Evolutionary conservation across 306 rosid species (phyloP), one percentile per base, ranked within the genome.

Genomic region (Mimosa bimucronata): DNA sequence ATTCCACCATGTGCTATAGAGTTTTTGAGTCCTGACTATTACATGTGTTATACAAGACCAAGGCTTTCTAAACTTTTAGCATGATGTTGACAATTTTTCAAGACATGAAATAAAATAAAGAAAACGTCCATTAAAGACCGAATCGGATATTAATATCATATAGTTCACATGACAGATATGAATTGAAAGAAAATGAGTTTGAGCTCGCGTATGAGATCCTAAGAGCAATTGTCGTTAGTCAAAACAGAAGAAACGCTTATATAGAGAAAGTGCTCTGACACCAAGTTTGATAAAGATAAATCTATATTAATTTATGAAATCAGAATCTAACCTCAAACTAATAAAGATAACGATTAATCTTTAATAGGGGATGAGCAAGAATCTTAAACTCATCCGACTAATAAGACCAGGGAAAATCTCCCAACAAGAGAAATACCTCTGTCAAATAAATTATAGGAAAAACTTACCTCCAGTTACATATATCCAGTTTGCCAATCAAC

Each of bases 61-160:
- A 61, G 66, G 74, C 76, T 70, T 55, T 69, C 85, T 25, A 75
- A 67, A 40, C 31, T 80, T 37, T 82, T 66, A 62, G 77, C 79
- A 25, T 71, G 85, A 77, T 66, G 80, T 81, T 86, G 93, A 69
- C 93, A 91, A 69, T 90, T 91, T 86, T 90, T 97, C 81, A 95
- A 76, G 68, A 95, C n/a, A n/a, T 88, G 97, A 83, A 71, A 66
- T 78, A 68, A 40, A 66, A 82, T 45, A 29, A 53, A n/a, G n/a
- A n/a, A n/a, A n/a, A n/a, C n/a, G n/a, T n/a, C n/a, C n/a, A n/a
- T n/a, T n/a, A n/a, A n/a, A n/a, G n/a, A n/a, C n/a, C n/a, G n/a
- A n/a, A n/a, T n/a, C n/a, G n/a, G 40, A 70, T 25, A 70, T 48
- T 29, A 71, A 66, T 75, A 65, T 46, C 30, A 73, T 34, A 3